A percentile compares a stretch with the other conserved stretches of the same genome.
Evolutionary conservation across 2,329 filamentous ascomycete genomes (phyloP).

Genomic region (Coniochaeta sp.): DNA sequence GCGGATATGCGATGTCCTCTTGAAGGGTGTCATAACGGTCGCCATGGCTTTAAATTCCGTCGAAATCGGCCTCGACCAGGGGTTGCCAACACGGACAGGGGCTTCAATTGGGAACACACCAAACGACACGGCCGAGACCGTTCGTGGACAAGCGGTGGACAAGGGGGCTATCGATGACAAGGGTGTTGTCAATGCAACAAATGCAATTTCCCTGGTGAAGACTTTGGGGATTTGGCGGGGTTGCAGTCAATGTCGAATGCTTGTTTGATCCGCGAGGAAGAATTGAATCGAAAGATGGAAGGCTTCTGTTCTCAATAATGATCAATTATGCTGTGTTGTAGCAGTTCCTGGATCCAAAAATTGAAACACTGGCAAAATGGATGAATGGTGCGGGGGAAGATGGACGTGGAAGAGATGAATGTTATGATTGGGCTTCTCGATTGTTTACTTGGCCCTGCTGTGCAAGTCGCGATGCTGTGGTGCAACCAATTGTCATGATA

Average conservation of each 20-base stretch:
- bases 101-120: background rate
- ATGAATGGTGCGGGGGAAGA: background rate
- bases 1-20: background rate
- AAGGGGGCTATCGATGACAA: background rate
- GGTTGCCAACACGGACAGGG: background rate
- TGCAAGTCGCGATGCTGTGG: background rate
- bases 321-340: conserved; percentile 1
- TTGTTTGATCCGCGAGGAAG: conserved; percentile 1
- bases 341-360: background rate
- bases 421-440: background rate
- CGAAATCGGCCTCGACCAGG: background rate
- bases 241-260: background rate
- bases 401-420: background rate
- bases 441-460: background rate
- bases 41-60: conserved; percentile 1
- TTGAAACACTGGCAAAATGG: background rate
- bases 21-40: background rate
- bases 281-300: background rate
- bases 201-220: background rate
- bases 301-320: background rate
- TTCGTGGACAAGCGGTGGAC: background rate
- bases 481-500: background rate
- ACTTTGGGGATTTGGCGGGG: background rate
- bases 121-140: background rate
- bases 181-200: background rate